A percentile compares a stretch with the other conserved stretches of the same genome.
These are phyloP conservation scores for Globisporangium nodosum DNA, from an alignment of 352 stramenopile genomes.

Conservation along the genomic window DNA sequence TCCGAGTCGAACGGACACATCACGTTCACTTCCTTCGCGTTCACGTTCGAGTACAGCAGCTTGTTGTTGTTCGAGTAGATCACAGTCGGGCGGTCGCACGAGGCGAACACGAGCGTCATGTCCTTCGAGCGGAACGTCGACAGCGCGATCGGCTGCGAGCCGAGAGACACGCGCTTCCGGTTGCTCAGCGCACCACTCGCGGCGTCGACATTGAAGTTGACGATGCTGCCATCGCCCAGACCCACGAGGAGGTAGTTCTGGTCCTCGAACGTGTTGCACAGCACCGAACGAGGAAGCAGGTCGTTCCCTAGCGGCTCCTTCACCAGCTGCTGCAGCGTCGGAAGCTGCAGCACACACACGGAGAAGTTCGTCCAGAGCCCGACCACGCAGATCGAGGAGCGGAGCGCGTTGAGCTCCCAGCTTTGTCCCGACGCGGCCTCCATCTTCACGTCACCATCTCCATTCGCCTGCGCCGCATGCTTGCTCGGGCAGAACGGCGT, in stretches of 20 bases:
- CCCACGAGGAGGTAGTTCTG: conserved; percentile 93
- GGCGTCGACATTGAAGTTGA: conserved; percentile 88
- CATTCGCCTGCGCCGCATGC: conserved; percentile 5
- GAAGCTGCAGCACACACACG: conserved; percentile 82
- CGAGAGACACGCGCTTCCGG: conserved; percentile 94
- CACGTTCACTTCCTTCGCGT: conserved; percentile 89
- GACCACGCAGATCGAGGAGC: conserved; percentile 68
- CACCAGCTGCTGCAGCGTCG: conserved; percentile 59
- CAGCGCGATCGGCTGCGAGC: conserved; percentile 93
- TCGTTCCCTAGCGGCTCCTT: conserved; percentile 75
- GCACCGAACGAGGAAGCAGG: conserved; percentile 81
- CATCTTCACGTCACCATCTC: conserved; percentile 56
- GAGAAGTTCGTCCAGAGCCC: conserved; percentile 93
- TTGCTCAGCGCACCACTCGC: conserved; percentile 40
- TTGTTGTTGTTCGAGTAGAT: conserved; percentile 97
- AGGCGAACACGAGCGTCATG: conserved; percentile 94
- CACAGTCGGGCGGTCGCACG: conserved; percentile 95
- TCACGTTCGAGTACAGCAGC: conserved; percentile 95
- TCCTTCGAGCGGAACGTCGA: conserved; percentile 91
- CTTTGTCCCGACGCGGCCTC: conserved; percentile 24
- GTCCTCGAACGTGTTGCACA: conserved; percentile 84
- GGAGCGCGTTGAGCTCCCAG: conserved; percentile 51
- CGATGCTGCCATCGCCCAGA: conserved; percentile 94
- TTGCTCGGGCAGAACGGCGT: conserved; percentile 38
- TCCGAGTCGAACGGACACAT: conserved; percentile 92